phyloP scores from a whole-genome alignment of 306 rosid species.

The Dalbergia cochinchinensis region DNA sequence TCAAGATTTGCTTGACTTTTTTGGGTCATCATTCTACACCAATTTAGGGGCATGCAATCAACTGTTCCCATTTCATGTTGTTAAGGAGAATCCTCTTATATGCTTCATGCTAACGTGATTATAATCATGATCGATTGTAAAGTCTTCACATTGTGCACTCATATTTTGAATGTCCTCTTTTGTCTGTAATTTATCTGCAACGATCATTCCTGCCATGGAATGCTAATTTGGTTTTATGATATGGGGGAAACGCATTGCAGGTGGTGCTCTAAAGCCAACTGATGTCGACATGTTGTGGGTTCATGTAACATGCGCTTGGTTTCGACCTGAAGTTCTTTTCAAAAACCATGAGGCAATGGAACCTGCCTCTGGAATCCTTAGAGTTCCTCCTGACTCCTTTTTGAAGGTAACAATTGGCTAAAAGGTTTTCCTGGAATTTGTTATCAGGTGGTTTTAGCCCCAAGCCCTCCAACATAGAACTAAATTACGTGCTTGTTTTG shows the following conservation, averaged over 20 bases:
- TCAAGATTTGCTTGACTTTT: conserved; percentile 29
- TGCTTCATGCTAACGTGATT: conserved; percentile 23
- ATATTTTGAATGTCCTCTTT: neutral
- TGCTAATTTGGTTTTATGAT: conserved; percentile 37
- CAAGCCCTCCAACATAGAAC: neutral
- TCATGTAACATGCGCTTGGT: conserved; percentile 97
- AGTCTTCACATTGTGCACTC: conserved; percentile 22
- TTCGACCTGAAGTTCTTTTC: conserved; percentile 85
- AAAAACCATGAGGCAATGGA: conserved; percentile 81
- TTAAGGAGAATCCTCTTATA: conserved; percentile 29
- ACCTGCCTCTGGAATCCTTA: conserved; percentile 92
- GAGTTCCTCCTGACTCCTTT: conserved; percentile 71
- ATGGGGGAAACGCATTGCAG: conserved; percentile 52
- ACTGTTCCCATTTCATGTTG: neutral
- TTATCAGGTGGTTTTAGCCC: conserved; percentile 33
- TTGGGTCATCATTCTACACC: conserved; percentile 16
- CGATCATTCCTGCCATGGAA: neutral
- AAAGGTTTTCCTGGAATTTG: conserved; percentile 33
- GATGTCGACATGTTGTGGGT: conserved; percentile 85
- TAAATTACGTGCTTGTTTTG: conserved; percentile 10
- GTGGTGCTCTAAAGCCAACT: conserved; percentile 96
- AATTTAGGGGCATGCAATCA: conserved; percentile 28
- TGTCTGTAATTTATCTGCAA: neutral
- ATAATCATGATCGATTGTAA: neutral
- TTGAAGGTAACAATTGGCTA: conserved; percentile 64